Evolutionary conservation across 2,329 filamentous ascomycete species (phyloP).

Genomic region (Phialophora chinensis): DNA sequence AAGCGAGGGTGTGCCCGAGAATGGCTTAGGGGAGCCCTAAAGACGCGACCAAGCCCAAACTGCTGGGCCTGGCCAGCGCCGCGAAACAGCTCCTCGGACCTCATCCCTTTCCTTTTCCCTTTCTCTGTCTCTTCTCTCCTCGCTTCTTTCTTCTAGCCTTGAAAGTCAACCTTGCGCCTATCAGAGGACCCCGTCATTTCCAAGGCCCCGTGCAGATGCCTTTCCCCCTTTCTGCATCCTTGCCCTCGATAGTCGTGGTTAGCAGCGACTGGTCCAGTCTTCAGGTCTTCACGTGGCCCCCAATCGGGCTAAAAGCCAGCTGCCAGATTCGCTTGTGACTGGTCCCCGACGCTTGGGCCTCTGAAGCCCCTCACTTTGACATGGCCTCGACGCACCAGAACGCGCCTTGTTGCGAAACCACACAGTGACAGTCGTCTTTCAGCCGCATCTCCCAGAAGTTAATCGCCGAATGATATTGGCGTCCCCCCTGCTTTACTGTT

Average conservation of each 20-base stretch:
- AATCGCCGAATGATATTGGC: slow-evolving; percentile 12
- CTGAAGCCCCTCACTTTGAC: slow-evolving; percentile 6
- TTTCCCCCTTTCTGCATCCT: neutral
- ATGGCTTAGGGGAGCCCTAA: neutral
- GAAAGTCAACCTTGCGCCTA: slow-evolving; percentile 3
- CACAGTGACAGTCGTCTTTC: slow-evolving; percentile 16
- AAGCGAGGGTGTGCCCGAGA: slow-evolving; percentile 10
- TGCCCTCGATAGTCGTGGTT: slow-evolving; percentile 4
- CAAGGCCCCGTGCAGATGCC: neutral
- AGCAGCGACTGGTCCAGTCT: slow-evolving; percentile 2
- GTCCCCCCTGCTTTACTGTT: slow-evolving; percentile 17
- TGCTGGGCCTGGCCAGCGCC: neutral
- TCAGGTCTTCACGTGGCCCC: slow-evolving; percentile 7
- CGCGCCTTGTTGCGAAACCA: neutral
- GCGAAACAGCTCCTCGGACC: neutral
- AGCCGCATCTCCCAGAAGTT: slow-evolving; percentile 26
- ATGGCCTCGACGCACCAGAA: neutral
- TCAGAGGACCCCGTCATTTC: neutral
- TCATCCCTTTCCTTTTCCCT: slow-evolving; percentile 5
- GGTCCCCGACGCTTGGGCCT: slow-evolving; percentile 14
- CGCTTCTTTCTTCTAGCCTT: neutral
- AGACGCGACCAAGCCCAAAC: neutral
- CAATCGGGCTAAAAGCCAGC: slow-evolving; percentile 18
- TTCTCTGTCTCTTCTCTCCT: neutral
- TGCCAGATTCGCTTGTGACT: slow-evolving; percentile 26